Evolutionary conservation across 768 basidiomycete genomes (phyloP), one percentile per base, ranked within the genome.

Genomic region (Collybiopsis confluens): DNA sequence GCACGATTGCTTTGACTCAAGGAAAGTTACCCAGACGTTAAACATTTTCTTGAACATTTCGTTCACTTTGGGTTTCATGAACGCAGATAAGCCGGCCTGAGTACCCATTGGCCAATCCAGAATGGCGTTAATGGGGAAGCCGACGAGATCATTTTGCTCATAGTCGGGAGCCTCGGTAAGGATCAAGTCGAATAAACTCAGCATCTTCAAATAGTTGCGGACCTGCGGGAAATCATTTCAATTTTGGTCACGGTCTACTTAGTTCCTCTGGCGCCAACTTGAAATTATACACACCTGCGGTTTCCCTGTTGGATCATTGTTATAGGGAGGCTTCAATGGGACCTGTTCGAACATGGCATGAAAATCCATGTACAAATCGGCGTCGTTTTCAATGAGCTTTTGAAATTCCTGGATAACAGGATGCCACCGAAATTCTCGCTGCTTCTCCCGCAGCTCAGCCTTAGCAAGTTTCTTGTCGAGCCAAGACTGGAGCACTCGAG

Each of bases 61-160:
- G 45, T 80, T 80, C 45, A 80, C 72, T 54, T 69, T 63, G 2
- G 67, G 62, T 48, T 71, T 68, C 44, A 66, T 67, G 64, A 76
- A 66, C 48, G 56, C 60, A 24, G 49, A 33, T 21, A 58, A 37
- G 1, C 58, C 57, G 4, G 63, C 67, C 13, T 54, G 7, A 18
- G 56, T 57, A 24, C 62, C 70, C 72, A 71, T 72, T 26, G 52
- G 66, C 64, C 66, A 63, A 41, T 77, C 70, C 48, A 78, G 65
- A 45, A 80, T 60, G 4, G 73, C 72, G 52, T 75, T 72, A 60
- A 82, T 73, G 10, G 80, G 78, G 27, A 74, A 69, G 10, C 75
- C 77, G 33, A 80, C 72, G 10, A 33, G 30, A 6, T 68, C 71
- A 16, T 67, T 63, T 45, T 70, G 59, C 9, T 69, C 69, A 65